Percentiles rank a stretch among this genome's conserved stretches.
Conservation (phyloP, 805 yeast species). For the Nakazawaea anatomiae region DNA sequence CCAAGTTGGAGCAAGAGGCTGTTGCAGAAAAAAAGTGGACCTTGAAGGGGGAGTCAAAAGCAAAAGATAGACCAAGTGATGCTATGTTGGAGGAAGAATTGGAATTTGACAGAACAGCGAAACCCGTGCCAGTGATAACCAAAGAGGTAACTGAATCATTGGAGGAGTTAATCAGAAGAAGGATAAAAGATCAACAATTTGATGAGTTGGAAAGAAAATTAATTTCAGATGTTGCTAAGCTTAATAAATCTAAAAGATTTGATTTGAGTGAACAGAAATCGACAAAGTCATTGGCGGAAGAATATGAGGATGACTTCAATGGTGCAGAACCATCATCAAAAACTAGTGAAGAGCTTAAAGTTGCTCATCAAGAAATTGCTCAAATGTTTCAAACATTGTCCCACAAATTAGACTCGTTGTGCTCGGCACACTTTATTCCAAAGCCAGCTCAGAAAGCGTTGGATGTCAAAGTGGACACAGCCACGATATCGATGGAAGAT, state of each 20-base stretch:
- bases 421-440: constrained; percentile 94
- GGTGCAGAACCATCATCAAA: constrained; percentile 40
- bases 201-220: constrained; percentile 79
- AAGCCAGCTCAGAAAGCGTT: constrained; percentile 77
- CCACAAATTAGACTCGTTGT: constrained; percentile 76
- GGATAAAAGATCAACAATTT: constrained; percentile 70
- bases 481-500: constrained; percentile 89
- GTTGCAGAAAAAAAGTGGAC: constrained; percentile 93
- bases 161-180: constrained; percentile 82
- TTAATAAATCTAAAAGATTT: constrained; percentile 44
- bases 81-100: constrained; percentile 75
- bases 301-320: constrained; percentile 79
- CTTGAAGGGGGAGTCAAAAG: constrained; percentile 85
- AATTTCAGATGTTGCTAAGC: constrained; percentile 59
- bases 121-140: constrained; percentile 94
- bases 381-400: constrained; percentile 56
- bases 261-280: constrained; percentile 84
- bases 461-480: constrained; percentile 76
- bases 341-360: constrained; percentile 55
- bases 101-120: constrained; percentile 88
- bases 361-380: constrained; percentile 73
- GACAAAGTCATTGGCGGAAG: constrained; percentile 80
- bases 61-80: constrained; percentile 77
- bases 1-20: constrained; percentile 75
- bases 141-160: constrained; percentile 78